Percentiles rank a stretch among this genome's conserved stretches.
These are phyloP conservation scores for Talaromyces pinophilus DNA, from an alignment of 2,329 filamentous ascomycete species.

Conservation along the genomic window DNA sequence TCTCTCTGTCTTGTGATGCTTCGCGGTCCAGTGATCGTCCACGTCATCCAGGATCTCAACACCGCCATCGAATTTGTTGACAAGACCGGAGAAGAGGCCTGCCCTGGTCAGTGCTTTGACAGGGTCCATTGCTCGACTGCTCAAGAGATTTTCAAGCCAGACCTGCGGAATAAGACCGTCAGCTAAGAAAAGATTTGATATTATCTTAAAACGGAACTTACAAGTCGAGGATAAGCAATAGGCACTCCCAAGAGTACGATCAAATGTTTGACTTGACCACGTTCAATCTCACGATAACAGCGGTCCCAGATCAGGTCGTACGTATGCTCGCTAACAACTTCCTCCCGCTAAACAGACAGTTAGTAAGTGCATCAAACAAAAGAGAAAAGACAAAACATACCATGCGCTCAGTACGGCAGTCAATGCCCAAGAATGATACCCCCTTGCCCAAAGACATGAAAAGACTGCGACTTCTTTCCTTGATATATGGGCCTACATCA, in stretches of 20 bases:
- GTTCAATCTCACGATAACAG: slow-evolving; percentile 76
- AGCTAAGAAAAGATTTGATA: slow-evolving; percentile 28
- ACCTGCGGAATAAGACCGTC: slow-evolving; percentile 51
- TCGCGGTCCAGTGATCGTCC: slow-evolving; percentile 97
- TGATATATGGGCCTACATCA: slow-evolving; percentile 83
- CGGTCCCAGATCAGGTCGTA: slow-evolving; percentile 87
- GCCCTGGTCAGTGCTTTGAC: slow-evolving; percentile 84
- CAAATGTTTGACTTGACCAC: slow-evolving; percentile 84
- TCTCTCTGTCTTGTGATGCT: slow-evolving; percentile 88
- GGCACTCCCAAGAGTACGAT: slow-evolving; percentile 84
- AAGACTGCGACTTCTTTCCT: slow-evolving; percentile 77
- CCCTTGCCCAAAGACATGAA: slow-evolving; percentile 81
- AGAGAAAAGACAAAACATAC: slow-evolving; percentile 33
- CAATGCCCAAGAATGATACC: slow-evolving; percentile 80
- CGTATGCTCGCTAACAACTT: slow-evolving; percentile 76
- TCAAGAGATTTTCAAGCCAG: slow-evolving; percentile 69
- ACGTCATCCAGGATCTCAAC: slow-evolving; percentile 89
- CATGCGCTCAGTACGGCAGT: slow-evolving; percentile 88
- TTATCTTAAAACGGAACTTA: slow-evolving; percentile 46
- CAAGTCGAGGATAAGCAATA: slow-evolving; percentile 75
- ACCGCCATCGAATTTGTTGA: slow-evolving; percentile 88
- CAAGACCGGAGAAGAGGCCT: slow-evolving; percentile 73
- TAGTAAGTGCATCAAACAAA: slow-evolving; percentile 22
- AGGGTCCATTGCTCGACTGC: slow-evolving; percentile 81
- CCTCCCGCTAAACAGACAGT: slow-evolving; percentile 57